Percentiles rank a stretch among this genome's conserved stretches.
These are phyloP conservation scores for Zea luxurians DNA, from an alignment of 176 grass and related monocot species.

Conservation along the genomic window DNA sequence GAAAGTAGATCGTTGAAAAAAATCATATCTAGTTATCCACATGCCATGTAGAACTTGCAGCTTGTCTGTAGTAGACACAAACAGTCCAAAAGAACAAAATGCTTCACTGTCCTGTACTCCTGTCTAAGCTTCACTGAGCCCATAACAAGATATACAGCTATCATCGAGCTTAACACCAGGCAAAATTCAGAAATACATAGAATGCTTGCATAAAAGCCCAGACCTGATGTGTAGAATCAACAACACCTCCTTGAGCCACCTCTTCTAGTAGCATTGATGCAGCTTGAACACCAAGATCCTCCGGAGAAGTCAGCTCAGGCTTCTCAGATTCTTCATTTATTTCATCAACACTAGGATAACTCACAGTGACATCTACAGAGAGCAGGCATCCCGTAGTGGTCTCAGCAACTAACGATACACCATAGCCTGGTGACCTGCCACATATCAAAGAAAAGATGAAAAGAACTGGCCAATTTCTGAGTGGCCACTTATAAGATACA, in stretches of 20 bases:
- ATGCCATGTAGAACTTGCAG: background rate
- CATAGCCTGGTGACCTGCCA: conserved; percentile 87
- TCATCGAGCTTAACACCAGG: background rate
- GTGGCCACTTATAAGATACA: background rate
- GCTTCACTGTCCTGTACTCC: background rate
- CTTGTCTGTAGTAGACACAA: background rate
- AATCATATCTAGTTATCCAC: background rate
- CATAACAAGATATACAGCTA: background rate
- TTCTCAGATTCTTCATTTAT: conserved; percentile 64
- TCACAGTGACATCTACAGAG: conserved; percentile 65
- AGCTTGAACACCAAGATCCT: conserved; percentile 80
- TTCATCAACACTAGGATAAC: conserved; percentile 64
- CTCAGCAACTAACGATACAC: conserved; percentile 87
- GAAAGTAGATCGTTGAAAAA: background rate
- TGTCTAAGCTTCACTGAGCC: background rate
- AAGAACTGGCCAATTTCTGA: background rate
- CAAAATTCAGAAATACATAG: conserved; percentile 10
- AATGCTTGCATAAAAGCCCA: background rate
- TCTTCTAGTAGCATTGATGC: conserved; percentile 84
- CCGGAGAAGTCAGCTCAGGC: conserved; percentile 64
- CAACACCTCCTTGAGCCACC: conserved; percentile 78
- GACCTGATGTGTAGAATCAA: conserved; percentile 94
- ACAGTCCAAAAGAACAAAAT: background rate
- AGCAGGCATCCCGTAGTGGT: conserved; percentile 83
- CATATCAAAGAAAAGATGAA: background rate